Evolutionary conservation across 1,139 yeast species (phyloP).

Genomic region (Yamadazyma sp.): DNA sequence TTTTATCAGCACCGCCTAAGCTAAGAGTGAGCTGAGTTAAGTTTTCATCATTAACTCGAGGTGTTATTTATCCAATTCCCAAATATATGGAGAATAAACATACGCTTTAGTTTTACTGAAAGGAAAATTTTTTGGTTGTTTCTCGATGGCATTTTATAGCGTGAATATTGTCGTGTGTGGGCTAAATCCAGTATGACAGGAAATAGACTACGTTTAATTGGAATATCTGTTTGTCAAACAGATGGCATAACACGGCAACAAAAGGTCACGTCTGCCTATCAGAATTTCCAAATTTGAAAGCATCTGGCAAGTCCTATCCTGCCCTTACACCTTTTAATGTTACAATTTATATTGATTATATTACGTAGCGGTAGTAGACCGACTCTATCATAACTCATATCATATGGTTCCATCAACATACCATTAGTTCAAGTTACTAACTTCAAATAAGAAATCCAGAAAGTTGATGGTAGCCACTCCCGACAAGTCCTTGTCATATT

Average conservation of each 20-base stretch:
- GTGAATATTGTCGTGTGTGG: not conserved
- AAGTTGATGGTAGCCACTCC: slow-evolving; percentile 78
- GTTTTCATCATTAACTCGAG: slow-evolving; percentile 43
- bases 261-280: no score
- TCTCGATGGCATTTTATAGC: slow-evolving; percentile 1
- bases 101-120: slow-evolving; percentile 4
- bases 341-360: not conserved
- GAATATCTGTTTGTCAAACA: no score
- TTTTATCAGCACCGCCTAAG: slow-evolving; percentile 50
- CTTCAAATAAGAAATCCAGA: slow-evolving; percentile 74
- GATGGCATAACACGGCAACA: no score
- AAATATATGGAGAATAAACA: slow-evolving; percentile 2
- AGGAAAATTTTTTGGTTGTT: not conserved
- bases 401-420: not conserved
- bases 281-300: no score
- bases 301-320: no score
- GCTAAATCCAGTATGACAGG: not conserved
- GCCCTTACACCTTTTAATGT: no score
- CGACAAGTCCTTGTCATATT: slow-evolving; percentile 71
- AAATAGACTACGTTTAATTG: no score
- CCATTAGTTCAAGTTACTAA: slow-evolving; percentile 32
- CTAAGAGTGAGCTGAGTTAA: slow-evolving; percentile 59
- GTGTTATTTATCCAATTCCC: not conserved
- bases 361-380: no score
- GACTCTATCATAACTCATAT: not conserved